Base-by-base conservation (phyloP, 2,329 filamentous ascomycete genomes). In the Arthrobotrys iridis region DNA sequence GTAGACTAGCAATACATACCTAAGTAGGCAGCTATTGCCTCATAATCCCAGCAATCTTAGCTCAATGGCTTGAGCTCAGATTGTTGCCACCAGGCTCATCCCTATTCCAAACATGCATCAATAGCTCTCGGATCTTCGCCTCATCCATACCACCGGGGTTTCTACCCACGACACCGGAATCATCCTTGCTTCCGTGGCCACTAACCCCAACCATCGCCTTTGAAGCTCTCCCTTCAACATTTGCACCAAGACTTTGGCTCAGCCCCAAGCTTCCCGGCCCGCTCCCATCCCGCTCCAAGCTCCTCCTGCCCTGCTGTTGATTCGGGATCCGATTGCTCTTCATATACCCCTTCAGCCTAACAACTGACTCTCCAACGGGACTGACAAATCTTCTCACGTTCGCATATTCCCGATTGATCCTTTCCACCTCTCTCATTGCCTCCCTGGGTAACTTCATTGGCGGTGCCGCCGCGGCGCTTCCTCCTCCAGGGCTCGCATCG, bases 81-180 rank as follows among this genome's bases (percentile, higher is more conserved):
- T 76, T 76, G 30, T 46, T 76, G 4, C 72, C 59, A 55, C 58
- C 65, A 8, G 72, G 65, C 37, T 76, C 66, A 45, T 76, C 72
- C 35, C 72, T 52, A 71, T 76, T 76, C 72, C 72, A 76, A n/a
- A 76, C 72, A 45, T 76, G 72, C 13, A 70, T 22, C 65, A 76
- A 43, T 18, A 76, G 24, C 43, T 76, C 72, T 13, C 72, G 15
- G 35, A 76, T 64, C 63, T 76, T 76, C 8, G 65, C 72, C 35
- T 76, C 72, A 48, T 76, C 72, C 72, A 76, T 76, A 26, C 65
- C 50, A 15, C 24, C 41, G 26, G 35, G 8, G 10, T 18, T 70
- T 26, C 55, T 55, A 11, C 68, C 40, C 6, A 55, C 59, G 20
- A 76, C 59, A 10, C 72, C 72, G 46, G 65, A 76, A 37, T 76